Evolutionary conservation across 306 rosid species (phyloP).

Genomic region (Cyamopsis tetragonoloba): DNA sequence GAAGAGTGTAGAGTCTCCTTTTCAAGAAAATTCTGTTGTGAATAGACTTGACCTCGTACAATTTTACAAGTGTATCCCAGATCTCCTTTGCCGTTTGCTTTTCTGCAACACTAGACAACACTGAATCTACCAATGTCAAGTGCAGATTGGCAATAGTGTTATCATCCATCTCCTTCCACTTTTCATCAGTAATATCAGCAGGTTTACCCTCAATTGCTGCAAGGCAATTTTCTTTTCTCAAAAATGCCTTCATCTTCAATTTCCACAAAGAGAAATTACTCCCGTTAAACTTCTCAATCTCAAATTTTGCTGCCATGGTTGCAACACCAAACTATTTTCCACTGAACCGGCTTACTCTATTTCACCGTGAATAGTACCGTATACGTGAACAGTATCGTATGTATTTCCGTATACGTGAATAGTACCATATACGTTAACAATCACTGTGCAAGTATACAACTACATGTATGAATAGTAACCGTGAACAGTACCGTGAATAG

Average conservation of each 20-base stretch:
- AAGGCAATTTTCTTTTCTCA: not conserved
- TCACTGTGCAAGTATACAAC: too few relatives aligned
- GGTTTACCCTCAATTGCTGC: not conserved
- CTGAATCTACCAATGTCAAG: not conserved
- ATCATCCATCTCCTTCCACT: not conserved
- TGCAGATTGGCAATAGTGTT: not conserved
- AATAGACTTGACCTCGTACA: constrained; percentile 7
- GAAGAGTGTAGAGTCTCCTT: not conserved
- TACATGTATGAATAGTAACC: too few relatives aligned
- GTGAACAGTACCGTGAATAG: too few relatives aligned
- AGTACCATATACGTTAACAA: too few relatives aligned
- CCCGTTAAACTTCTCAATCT: too few relatives aligned
- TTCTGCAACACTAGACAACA: not conserved
- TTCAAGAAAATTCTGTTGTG: constrained; percentile 5
- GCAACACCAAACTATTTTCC: too few relatives aligned
- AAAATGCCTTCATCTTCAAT: not conserved
- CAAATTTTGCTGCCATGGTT: not conserved
- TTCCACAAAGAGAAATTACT: not conserved
- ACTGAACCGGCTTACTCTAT: too few relatives aligned
- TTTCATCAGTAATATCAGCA: not conserved
- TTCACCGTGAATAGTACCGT: too few relatives aligned
- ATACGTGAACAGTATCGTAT: too few relatives aligned
- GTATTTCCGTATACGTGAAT: too few relatives aligned
- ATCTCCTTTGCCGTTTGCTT: not conserved
- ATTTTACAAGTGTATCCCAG: not conserved